These are phyloP conservation scores for Penicillium odoratum DNA, from an alignment of 495 filamentous ascomycete genomes.

Conservation along the genomic window DNA sequence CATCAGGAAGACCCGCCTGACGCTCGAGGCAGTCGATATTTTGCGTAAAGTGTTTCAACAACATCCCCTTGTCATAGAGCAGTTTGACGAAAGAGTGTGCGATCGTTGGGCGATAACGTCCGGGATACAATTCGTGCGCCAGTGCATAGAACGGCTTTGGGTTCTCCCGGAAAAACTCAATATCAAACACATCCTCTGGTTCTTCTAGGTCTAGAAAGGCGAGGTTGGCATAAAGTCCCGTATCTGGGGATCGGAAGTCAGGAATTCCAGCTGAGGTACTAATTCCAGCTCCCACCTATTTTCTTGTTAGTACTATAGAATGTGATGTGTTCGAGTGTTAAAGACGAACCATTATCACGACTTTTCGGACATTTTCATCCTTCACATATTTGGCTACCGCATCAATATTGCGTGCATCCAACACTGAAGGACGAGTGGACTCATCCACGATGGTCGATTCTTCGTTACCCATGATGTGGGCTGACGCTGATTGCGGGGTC, in stretches of 20 bases:
- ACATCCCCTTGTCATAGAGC: constrained; percentile 71
- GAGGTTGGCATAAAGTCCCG: constrained; percentile 86
- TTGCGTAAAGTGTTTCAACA: constrained; percentile 90
- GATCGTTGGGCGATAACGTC: constrained; percentile 83
- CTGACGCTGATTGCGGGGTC: constrained; percentile 27
- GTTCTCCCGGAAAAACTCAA: constrained; percentile 79
- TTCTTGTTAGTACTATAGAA: neutral
- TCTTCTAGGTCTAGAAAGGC: constrained; percentile 79
- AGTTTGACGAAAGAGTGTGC: constrained; percentile 77
- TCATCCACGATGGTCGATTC: constrained; percentile 62
- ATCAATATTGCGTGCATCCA: constrained; percentile 65
- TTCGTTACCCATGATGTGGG: constrained; percentile 67
- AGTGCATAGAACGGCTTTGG: constrained; percentile 90
- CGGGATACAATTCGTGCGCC: constrained; percentile 88
- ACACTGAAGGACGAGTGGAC: constrained; percentile 59
- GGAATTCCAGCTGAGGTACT: constrained; percentile 87
- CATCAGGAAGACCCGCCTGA: constrained; percentile 75
- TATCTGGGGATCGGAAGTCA: constrained; percentile 84
- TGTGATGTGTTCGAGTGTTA: neutral
- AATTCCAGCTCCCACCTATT: constrained; percentile 51
- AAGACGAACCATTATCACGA: constrained; percentile 72
- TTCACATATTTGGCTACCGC: constrained; percentile 76
- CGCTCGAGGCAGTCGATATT: constrained; percentile 97
- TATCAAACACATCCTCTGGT: constrained; percentile 77
- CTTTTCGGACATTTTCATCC: constrained; percentile 59